Evolutionary conservation across 441 rosid genomes (phyloP).

Genomic region (Daphne laureola): DNA sequence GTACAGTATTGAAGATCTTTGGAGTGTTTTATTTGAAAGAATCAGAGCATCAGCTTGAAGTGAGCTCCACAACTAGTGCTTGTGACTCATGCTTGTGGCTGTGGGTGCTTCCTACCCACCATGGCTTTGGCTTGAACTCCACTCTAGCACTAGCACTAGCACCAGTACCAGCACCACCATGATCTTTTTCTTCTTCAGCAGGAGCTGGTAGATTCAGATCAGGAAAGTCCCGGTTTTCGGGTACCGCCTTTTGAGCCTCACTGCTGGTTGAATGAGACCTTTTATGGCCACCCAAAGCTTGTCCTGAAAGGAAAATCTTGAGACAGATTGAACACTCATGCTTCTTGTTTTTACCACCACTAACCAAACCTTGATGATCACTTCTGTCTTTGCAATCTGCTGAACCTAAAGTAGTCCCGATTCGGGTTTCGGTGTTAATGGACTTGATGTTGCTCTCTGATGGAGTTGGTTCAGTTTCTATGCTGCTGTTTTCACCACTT

Average conservation of each 20-base stretch:
- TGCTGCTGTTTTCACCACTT: slow-evolving; percentile 24
- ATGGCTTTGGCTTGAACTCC: slow-evolving; percentile 36
- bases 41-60: slow-evolving; percentile 28
- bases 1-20: slow-evolving; percentile 17
- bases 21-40: slow-evolving; percentile 9
- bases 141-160: too few relatives aligned
- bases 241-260: slow-evolving; percentile 22
- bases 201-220: slow-evolving; percentile 63
- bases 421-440: slow-evolving; percentile 3
- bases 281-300: slow-evolving; percentile 65
- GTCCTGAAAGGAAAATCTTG: slow-evolving; percentile 51
- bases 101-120: slow-evolving; percentile 44
- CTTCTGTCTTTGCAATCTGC: slow-evolving; percentile 5
- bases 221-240: slow-evolving; percentile 29
- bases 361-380: slow-evolving; percentile 11
- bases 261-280: slow-evolving; percentile 41
- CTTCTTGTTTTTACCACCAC: slow-evolving; percentile 23
- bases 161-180: too few relatives aligned
- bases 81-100: slow-evolving; percentile 34
- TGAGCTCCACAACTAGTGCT: slow-evolving; percentile 23
- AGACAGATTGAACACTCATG: slow-evolving; percentile 52
- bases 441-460: slow-evolving; percentile 16
- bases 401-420: slow-evolving; percentile 7
- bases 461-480: slow-evolving; percentile 17
- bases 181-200: slow-evolving; percentile 46